Evolutionary conservation across 1,284 basidiomycete species (phyloP), one percentile per base, ranked within the genome.

Genomic region (Sanghuangporus weigelae): DNA sequence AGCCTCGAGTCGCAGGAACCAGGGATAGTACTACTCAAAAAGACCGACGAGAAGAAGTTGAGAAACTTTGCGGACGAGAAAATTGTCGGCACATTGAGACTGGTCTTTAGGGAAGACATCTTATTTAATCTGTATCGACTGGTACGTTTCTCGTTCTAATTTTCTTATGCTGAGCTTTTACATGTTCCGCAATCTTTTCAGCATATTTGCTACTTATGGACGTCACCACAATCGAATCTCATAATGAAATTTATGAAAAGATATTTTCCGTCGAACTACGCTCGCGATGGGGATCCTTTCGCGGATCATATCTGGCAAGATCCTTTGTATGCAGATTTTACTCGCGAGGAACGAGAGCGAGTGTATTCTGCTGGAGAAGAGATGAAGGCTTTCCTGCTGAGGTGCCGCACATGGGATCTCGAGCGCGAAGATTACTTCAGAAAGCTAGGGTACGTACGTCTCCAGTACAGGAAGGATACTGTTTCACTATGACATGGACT

Each of bases 231-330:
- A 23, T 44, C 44, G 5, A 39, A 59, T 26, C 55, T 26, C 10
- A 50, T 64, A n/a, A n/a, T 26, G 12, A 48, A 48, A 26, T 23
- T 54, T 31, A 64, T 64, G 57, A 38, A 53, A n/a, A 39, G 38
- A 48, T 64, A 59, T 53, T 64, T 64, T 42, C 63, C 63, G 7
- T 64, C 63, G 23, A 48, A 55, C 14, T 46, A 16, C 49, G 40
- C 46, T 23, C 40, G 51, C 6, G 40, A 51, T 0, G 62, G 58
- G 12, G 58, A 63, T 40, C 26, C 46, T 39, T 46, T 55, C 26
- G 62, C 50, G 21, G 63, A 64, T 19, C 40, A 54, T 11, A n/a
- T 36, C n/a, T 64, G 63, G 63, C 11, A 14, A 19, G 21, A 26
- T 38, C 5, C 56, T n/a, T 10, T 54, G 19, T 21, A 59, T 35